phyloP scores from a whole-genome alignment of 2,329 filamentous ascomycete species.

The Bipolaris oryzae region DNA sequence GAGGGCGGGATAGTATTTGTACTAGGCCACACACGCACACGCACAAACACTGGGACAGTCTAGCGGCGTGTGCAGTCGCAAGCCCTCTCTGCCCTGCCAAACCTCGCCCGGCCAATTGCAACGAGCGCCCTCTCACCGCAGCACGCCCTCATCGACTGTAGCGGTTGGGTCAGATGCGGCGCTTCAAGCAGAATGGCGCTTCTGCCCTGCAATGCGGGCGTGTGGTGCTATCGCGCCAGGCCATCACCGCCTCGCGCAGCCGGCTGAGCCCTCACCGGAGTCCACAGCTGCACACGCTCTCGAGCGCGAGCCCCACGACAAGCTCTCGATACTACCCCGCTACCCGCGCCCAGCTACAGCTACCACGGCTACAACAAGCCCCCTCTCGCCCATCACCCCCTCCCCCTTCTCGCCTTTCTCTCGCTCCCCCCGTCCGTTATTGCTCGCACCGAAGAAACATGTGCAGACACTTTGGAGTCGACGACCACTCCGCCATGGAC shows the following conservation, averaged over 20 bases:
- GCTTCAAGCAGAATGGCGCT: slow-evolving; percentile 43
- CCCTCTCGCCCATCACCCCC: slow-evolving; percentile 26
- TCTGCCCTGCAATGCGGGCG: slow-evolving; percentile 18
- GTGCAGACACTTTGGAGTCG: slow-evolving; percentile 67
- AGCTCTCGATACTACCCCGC: slow-evolving; percentile 41
- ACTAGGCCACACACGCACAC: background rate
- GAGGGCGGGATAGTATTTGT: slow-evolving; percentile 10
- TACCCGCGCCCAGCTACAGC: slow-evolving; percentile 24
- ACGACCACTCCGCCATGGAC: slow-evolving; percentile 62
- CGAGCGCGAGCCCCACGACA: slow-evolving; percentile 36
- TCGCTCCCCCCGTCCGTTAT: slow-evolving; percentile 52
- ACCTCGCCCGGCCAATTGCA: slow-evolving; percentile 31
- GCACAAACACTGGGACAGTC: background rate
- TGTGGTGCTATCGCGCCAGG: slow-evolving; percentile 11
- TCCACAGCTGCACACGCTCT: slow-evolving; percentile 32
- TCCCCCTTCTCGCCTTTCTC: slow-evolving; percentile 24
- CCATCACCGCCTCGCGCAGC: slow-evolving; percentile 31
- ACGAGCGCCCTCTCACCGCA: slow-evolving; percentile 19
- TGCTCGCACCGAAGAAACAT: slow-evolving; percentile 80
- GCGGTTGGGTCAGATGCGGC: slow-evolving; percentile 36
- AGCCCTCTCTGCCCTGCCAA: slow-evolving; percentile 16
- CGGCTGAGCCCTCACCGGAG: slow-evolving; percentile 29
- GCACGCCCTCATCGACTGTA: slow-evolving; percentile 16
- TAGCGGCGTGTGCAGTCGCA: slow-evolving; percentile 6
- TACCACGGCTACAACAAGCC: slow-evolving; percentile 23